These are phyloP conservation scores for Adansonia rubrostipa DNA, from an alignment of 441 rosid species.

Conservation along the genomic window DNA sequence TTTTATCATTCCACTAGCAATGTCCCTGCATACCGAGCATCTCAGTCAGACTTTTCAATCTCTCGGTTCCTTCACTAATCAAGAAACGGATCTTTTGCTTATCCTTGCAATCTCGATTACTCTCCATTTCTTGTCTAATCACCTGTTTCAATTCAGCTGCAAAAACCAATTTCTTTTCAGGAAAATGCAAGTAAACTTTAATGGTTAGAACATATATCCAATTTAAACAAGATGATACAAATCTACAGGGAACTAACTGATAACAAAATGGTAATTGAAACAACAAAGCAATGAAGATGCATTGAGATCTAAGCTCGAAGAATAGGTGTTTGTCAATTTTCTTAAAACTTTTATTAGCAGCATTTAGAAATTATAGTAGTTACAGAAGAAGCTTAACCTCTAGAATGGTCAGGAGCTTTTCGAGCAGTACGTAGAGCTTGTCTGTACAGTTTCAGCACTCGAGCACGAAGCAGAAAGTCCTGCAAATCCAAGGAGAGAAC, in stretches of 20 bases:
- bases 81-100: slow-evolving; percentile 67
- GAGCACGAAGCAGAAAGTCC: slow-evolving; percentile 80
- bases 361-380: neutral
- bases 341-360: neutral
- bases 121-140: slow-evolving; percentile 78
- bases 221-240: neutral
- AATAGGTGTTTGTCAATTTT: neutral
- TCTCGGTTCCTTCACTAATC: slow-evolving; percentile 79
- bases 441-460: slow-evolving; percentile 81
- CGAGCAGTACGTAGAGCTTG: slow-evolving; percentile 70
- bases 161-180: slow-evolving; percentile 23
- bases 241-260: neutral
- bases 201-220: neutral
- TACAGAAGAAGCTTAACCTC: slow-evolving; percentile 44
- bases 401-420: slow-evolving; percentile 69
- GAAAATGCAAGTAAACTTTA: neutral
- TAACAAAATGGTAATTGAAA: neutral
- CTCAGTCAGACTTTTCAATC: slow-evolving; percentile 68
- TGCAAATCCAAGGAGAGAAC: slow-evolving; percentile 60
- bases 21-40: slow-evolving; percentile 84
- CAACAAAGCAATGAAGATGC: neutral
- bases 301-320: neutral
- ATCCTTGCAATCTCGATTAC: slow-evolving; percentile 59
- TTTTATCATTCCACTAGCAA: slow-evolving; percentile 25
- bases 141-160: slow-evolving; percentile 61